phyloP scores from a whole-genome alignment of 352 stramenopile genomes.

The Globisporangium middletonii region DNA sequence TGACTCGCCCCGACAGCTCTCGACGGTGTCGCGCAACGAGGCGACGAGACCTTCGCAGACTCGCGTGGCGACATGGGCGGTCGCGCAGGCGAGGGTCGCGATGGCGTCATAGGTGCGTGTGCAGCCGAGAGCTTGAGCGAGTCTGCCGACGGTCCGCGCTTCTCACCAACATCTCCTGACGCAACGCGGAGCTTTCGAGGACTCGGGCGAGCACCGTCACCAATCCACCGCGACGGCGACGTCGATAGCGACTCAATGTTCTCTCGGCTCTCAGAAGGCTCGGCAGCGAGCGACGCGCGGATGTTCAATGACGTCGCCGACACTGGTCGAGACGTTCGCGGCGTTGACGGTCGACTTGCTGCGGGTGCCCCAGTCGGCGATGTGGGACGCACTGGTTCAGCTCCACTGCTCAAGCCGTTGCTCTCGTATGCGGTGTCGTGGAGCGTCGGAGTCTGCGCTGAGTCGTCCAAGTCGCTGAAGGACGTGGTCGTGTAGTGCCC shows the following conservation, averaged over 20 bases:
- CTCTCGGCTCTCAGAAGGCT: not conserved
- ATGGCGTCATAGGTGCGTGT: not conserved
- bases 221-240: not conserved
- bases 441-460: slow-evolving; percentile 4
- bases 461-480: slow-evolving; percentile 35
- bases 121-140: slow-evolving; percentile 3
- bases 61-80: slow-evolving; percentile 7
- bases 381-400: not conserved
- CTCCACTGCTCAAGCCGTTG: not conserved
- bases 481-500: slow-evolving; percentile 32
- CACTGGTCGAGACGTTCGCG: slow-evolving; percentile 13
- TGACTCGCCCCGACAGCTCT: slow-evolving; percentile 3
- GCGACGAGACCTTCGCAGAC: slow-evolving; percentile 3
- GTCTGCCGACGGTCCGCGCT: slow-evolving; percentile 5
- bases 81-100: not conserved
- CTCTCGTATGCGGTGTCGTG: slow-evolving; percentile 1
- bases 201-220: slow-evolving; percentile 12
- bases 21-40: not conserved
- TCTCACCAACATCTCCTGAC: not conserved
- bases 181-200: slow-evolving; percentile 21
- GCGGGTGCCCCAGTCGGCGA: not conserved
- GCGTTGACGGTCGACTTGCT: slow-evolving; percentile 15
- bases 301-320: not conserved
- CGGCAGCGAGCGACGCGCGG: not conserved
- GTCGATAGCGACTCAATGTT: not conserved